Evolutionary conservation across 495 filamentous ascomycete genomes (phyloP).

Genomic region (Geoglossum glabrum): DNA sequence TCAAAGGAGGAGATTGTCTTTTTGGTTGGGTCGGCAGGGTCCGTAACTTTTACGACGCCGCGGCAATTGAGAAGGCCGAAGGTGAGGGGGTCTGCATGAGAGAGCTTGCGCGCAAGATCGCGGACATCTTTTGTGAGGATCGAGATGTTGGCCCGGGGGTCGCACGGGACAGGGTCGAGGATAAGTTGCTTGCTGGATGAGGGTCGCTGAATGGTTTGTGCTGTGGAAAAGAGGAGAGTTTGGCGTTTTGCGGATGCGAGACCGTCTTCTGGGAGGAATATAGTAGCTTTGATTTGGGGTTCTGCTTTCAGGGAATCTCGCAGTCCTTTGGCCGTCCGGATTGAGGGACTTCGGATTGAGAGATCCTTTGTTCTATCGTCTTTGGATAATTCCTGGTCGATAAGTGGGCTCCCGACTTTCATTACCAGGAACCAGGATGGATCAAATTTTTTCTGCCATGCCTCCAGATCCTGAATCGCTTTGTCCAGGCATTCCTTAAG

Average conservation of each 20-base stretch:
- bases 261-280: conserved; percentile 12
- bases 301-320: conserved; percentile 5
- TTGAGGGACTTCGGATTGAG: background rate
- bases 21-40: background rate
- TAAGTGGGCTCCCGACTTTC: conserved; percentile 3
- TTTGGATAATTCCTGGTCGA: conserved; percentile 10
- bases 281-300: conserved; percentile 1
- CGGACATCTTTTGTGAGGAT: conserved; percentile 17
- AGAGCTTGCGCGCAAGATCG: conserved; percentile 22
- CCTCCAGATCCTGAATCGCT: conserved; percentile 10
- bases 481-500: conserved; percentile 7
- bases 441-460: conserved; percentile 14
- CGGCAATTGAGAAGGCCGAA: conserved; percentile 31
- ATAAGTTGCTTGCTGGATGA: conserved; percentile 6
- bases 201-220: conserved; percentile 3
- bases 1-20: background rate
- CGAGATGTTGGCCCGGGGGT: conserved; percentile 6
- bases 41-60: conserved; percentile 14
- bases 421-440: conserved; percentile 15
- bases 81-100: conserved; percentile 16
- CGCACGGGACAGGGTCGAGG: conserved; percentile 8
- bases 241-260: background rate
- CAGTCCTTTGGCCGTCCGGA: conserved; percentile 1
- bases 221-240: conserved; percentile 6
- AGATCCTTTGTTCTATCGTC: background rate